phyloP scores from a whole-genome alignment of 257 asterid genomes.

The Ilex aquifolium region DNA sequence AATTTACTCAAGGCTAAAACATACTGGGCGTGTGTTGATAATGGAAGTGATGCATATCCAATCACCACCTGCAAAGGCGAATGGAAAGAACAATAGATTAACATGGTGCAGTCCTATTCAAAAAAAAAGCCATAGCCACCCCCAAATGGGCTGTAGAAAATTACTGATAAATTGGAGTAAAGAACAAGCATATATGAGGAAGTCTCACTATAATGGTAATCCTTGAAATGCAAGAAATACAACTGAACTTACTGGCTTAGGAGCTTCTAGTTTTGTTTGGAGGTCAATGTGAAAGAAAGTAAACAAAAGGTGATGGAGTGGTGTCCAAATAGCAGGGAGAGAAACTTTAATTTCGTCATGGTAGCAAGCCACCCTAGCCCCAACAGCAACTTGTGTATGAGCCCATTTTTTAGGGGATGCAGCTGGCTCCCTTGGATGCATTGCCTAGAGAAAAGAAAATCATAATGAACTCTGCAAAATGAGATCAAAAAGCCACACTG shows the following conservation, averaged over 20 bases:
- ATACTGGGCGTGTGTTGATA: constrained; percentile 89
- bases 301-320: constrained; percentile 89
- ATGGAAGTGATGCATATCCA: constrained; percentile 90
- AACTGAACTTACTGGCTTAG: constrained; percentile 77
- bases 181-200: background rate
- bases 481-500: constrained; percentile 22
- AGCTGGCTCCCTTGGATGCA: constrained; percentile 86
- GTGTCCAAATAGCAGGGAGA: constrained; percentile 91
- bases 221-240: constrained; percentile 14
- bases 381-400: constrained; percentile 94
- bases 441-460: constrained; percentile 51
- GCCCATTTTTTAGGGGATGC: constrained; percentile 65
- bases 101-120: constrained; percentile 13
- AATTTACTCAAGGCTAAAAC: constrained; percentile 20
- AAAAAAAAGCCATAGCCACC: constrained; percentile 4
- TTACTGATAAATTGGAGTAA: background rate
- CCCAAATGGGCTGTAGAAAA: background rate
- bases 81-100: constrained; percentile 21
- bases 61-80: constrained; percentile 68
- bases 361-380: constrained; percentile 88
- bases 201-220: constrained; percentile 9
- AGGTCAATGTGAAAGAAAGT: constrained; percentile 96
- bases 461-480: constrained; percentile 17
- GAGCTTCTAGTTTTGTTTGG: constrained; percentile 92
- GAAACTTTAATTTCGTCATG: constrained; percentile 98